Base-by-base conservation (phyloP, 2,329 filamentous ascomycete genomes). In the Thelonectria discophora region DNA sequence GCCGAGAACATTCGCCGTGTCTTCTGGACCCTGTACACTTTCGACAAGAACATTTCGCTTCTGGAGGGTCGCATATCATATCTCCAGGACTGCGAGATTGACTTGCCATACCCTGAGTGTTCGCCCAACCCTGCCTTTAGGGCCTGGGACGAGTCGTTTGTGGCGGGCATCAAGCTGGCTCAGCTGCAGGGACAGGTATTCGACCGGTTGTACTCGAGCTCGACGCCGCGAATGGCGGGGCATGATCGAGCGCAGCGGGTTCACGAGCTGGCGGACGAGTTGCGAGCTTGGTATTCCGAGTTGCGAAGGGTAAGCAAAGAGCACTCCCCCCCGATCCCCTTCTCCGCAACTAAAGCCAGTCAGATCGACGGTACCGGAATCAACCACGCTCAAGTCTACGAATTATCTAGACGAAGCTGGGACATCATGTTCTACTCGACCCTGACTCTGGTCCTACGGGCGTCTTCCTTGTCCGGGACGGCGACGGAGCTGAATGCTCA, bases 391-490 rank as follows among this genome's bases (percentile, higher is more conserved):
- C 39, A 61, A 8, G 20, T 69, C 0, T 37, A 61, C 0, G 45
- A 46, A 2, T 3, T 69, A 2, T 68, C 66, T 0, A 55, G 45
- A 8, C 43, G 17, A 1, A 59, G 63, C 17, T 67, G 66, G 66
- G 55, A 69, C 5, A 68, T 67, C 15, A 67, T 68, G 64, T 68
- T 67, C n/a, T 69, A 68, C 1, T 63, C 66, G 0, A 68, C 66
- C 1, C 37, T 68, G 2, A 68, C 64, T 10, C 50, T 60, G 18
- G 48, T 69, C 0, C 32, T 69, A 12, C 46, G 66, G 39, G 66
- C 66, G 5, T 61, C 64, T 10, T 58, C 58, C 2, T 43, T 48
- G 37, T 60, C 61, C 0, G 64, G 64, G 0, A 48, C 49, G 6
- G 58, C 58, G 3, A 57, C 55, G 1, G 57, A 65, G 5, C 65